Evolutionary conservation across 495 filamentous ascomycete genomes (phyloP), one percentile per base, ranked within the genome.

Genomic region (Opeltia flavorubescens): DNA sequence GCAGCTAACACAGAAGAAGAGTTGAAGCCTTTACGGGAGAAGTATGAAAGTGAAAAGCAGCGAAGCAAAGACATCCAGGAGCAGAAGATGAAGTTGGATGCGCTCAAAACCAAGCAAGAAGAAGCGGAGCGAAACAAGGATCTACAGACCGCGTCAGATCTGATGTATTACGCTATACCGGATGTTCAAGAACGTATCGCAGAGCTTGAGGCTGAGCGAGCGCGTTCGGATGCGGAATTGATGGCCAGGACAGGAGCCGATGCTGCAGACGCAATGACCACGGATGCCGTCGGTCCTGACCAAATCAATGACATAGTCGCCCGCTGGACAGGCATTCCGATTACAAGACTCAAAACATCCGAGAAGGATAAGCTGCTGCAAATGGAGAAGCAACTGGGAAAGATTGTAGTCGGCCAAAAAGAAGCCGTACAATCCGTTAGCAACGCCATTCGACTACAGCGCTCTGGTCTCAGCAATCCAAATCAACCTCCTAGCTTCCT

Each of bases 231-330:
- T 64, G 76, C 76, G 9, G 81, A 89, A 30, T 70, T 83, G 11
- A 81, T 72, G 52, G 71, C 71, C 13, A 72, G 66, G 9, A 55
- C 61, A 0, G 77, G 72, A 28, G 70, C 72, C 27, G 58, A 60
- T 12, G 76, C 74, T 44, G 61, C 63, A 4, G 74, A 77, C 44
- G 62, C 75, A 15, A 74, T 96, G 55, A 70, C 94, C 33, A 87
- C 89, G 8, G 91, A 98, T 61, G 72, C 91, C 5, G 91, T 98
- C 45, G 93, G 93, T 11, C 87, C 91, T 3, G 91, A 98, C 46
- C 89, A 98, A 60, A 98, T 98, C 74, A 96, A 98, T 64, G 91
- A 98, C 60, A 96, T 96, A 46, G 91, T 98, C 27, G 84, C 81
- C 29, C 77, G 86, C 21, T 95, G 87, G 86, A 96, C 93, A 8